Evolutionary conservation across 2,329 filamentous ascomycete species (phyloP).

Genomic region (Aphanoascus verrucosus): DNA sequence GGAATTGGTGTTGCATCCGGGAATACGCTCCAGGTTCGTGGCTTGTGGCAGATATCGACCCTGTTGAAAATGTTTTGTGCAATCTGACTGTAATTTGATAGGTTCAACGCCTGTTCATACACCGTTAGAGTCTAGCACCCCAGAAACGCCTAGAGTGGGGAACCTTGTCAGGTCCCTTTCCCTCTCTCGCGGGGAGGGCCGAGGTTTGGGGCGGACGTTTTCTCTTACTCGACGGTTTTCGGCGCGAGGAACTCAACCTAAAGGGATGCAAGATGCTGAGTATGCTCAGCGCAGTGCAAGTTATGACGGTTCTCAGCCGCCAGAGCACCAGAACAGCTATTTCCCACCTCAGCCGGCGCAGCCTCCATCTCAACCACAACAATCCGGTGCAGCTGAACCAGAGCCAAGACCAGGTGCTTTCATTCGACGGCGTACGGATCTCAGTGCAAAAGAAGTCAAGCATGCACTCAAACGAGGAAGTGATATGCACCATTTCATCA

Average conservation of each 20-base stretch:
- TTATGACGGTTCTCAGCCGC: constrained; percentile 25
- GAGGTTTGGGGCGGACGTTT: constrained; percentile 25
- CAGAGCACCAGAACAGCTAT: constrained; percentile 26
- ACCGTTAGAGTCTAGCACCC: constrained; percentile 39
- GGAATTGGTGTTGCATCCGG: constrained; percentile 92
- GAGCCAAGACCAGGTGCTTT: constrained; percentile 40
- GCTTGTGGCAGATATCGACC: not conserved
- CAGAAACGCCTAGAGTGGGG: constrained; percentile 22
- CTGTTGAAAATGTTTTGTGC: not conserved
- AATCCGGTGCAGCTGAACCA: constrained; percentile 11
- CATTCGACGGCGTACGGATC: constrained; percentile 58
- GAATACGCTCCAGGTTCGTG: constrained; percentile 62
- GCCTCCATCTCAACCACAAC: not conserved
- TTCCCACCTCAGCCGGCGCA: constrained; percentile 21
- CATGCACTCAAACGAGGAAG: constrained; percentile 45
- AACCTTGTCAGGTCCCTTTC: constrained; percentile 51
- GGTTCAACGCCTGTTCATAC: constrained; percentile 62
- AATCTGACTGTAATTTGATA: constrained; percentile 34
- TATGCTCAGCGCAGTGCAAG: constrained; percentile 25
- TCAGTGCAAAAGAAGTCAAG: constrained; percentile 52
- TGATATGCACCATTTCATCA: constrained; percentile 49
- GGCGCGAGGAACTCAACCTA: constrained; percentile 32
- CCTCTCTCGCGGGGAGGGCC: constrained; percentile 46
- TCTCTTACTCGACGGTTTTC: constrained; percentile 39
- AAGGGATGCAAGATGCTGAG: constrained; percentile 18